Conservation (phyloP, 345 rosid genomes). For the Streptanthus diversifolius region DNA sequence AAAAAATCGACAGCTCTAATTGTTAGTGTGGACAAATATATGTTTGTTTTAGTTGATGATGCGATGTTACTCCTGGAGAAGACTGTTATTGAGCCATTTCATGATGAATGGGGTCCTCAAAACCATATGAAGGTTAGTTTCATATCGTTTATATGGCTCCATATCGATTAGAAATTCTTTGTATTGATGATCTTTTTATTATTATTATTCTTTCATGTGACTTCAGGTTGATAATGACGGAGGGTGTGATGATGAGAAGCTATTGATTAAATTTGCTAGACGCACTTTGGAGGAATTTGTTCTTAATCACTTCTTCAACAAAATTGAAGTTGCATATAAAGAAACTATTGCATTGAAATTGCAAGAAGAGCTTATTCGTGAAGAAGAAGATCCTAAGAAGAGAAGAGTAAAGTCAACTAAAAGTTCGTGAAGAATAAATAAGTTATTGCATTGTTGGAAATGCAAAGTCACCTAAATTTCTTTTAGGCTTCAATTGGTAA, state of each 20-base stretch:
- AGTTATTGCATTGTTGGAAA: neutral
- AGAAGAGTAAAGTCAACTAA: neutral
- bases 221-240: conserved; percentile 63
- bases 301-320: conserved; percentile 79
- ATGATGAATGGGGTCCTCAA: conserved; percentile 65
- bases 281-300: conserved; percentile 87
- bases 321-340: conserved; percentile 91
- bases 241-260: conserved; percentile 82
- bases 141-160: neutral
- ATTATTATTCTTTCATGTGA: neutral
- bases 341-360: conserved; percentile 89
- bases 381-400: conserved; percentile 65
- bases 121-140: conserved; percentile 69
- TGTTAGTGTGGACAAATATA: conserved; percentile 62
- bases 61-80: conserved; percentile 66
- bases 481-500: no score
- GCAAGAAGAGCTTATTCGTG: conserved; percentile 96
- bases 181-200: neutral
- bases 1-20: conserved; percentile 73
- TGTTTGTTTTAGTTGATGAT: conserved; percentile 79
- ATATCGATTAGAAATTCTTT: neutral
- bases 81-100: conserved; percentile 80
- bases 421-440: neutral
- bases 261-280: conserved; percentile 83
- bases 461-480: neutral